phyloP scores from a whole-genome alignment of 805 yeast genomes.

The Candida patagonica region DNA sequence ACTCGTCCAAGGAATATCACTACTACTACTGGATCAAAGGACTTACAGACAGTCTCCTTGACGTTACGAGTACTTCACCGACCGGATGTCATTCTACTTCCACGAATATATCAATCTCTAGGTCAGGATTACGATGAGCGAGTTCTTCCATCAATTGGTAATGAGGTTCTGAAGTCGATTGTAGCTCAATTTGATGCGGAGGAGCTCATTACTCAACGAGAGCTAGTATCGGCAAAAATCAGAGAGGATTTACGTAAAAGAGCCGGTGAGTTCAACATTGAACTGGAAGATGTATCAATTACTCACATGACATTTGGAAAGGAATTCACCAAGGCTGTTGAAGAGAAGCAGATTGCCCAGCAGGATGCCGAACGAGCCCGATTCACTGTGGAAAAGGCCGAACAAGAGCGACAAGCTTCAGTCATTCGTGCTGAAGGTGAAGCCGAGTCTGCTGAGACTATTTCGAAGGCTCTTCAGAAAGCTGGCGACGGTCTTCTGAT shows the following conservation, averaged over 20 bases:
- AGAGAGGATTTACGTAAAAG: conserved; percentile 76
- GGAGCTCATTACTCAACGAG: conserved; percentile 94
- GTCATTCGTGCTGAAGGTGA: conserved; percentile 98
- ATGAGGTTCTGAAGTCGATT: conserved; percentile 79
- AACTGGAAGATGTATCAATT: conserved; percentile 91
- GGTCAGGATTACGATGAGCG: conserved; percentile 95
- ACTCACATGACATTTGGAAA: conserved; percentile 96
- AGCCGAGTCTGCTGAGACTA: conserved; percentile 95
- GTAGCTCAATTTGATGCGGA: conserved; percentile 96
- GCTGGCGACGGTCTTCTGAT: conserved; percentile 93
- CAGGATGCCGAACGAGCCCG: conserved; percentile 98
- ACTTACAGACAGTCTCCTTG: conserved; percentile 88
- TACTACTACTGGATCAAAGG: conserved; percentile 94
- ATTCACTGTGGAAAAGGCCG: conserved; percentile 88
- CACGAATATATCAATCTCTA: conserved; percentile 78
- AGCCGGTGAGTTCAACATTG: conserved; percentile 82
- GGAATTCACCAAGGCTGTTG: conserved; percentile 97
- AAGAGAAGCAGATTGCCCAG: conserved; percentile 97
- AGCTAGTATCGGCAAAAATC: conserved; percentile 81
- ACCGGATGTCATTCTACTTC: conserved; percentile 78
- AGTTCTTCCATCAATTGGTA: conserved; percentile 86
- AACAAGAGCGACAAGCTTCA: conserved; percentile 91
- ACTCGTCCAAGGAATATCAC: conserved; percentile 90
- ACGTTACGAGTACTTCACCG: conserved; percentile 90
- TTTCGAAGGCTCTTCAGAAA: conserved; percentile 83